Conservation (phyloP, 2,329 filamentous ascomycete genomes). For the Bipolaris gigantea region DNA sequence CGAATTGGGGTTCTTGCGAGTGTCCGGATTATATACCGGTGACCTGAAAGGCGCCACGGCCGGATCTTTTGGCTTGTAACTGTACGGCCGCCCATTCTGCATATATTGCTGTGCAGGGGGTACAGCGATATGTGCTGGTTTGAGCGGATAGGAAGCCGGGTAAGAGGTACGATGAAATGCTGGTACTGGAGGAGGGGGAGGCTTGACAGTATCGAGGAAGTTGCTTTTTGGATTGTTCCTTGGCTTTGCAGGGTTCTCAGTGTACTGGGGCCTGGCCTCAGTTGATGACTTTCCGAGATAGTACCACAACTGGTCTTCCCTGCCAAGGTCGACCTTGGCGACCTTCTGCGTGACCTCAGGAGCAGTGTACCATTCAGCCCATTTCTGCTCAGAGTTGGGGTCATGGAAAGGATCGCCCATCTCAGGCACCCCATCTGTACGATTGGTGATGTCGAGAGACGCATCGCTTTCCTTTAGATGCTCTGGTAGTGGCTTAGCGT, state of each 20-base stretch:
- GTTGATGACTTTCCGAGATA: constrained; percentile 86
- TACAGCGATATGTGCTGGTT: constrained; percentile 46
- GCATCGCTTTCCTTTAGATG: constrained; percentile 53
- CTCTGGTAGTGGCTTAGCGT: constrained; percentile 70
- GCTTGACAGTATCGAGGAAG: constrained; percentile 68
- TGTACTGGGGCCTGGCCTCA: constrained; percentile 88
- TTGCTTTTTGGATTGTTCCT: constrained; percentile 69
- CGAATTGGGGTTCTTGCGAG: constrained; percentile 42
- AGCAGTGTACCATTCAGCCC: constrained; percentile 69
- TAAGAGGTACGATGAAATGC: constrained; percentile 35
- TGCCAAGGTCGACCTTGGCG: constrained; percentile 70
- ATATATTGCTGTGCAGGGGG: constrained; percentile 34
- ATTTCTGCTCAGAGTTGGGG: constrained; percentile 50
- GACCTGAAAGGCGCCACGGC: constrained; percentile 31
- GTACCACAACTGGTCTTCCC: constrained; percentile 79
- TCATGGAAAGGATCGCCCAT: constrained; percentile 53
- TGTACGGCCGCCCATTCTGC: constrained; percentile 30
- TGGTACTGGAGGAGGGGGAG: constrained; percentile 40
- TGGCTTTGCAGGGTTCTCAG: constrained; percentile 68
- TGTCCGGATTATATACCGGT: constrained; percentile 39
- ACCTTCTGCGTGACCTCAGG: constrained; percentile 53
- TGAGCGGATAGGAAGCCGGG: constrained; percentile 48
- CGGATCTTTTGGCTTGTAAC: constrained; percentile 40
- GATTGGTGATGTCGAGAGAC: constrained; percentile 50
- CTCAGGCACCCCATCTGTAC: constrained; percentile 54